Evolutionary conservation across 176 grass and related monocot species (phyloP), one percentile per base, ranked within the genome.

Genomic region (Metroxylon sagu): DNA sequence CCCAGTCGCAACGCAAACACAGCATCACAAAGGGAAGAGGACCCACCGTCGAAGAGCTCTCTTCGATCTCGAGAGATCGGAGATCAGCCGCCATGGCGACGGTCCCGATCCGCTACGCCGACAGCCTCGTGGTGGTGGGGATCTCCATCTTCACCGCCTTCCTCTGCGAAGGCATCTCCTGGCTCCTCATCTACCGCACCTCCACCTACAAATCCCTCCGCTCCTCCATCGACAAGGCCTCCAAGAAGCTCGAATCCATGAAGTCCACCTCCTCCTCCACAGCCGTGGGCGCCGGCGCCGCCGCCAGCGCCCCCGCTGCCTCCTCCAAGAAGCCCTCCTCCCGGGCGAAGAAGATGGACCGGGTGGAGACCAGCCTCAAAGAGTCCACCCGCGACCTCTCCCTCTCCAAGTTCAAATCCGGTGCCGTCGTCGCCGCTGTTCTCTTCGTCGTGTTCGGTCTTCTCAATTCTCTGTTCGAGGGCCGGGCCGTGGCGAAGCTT

Each of bases 111-210:
- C 85, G 77, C 65, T 92, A 98, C 81, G 76, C 53, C 31, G 94
- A 98, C 66, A 80, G 73, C 76, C 67, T 98, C 50, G 75, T 76
- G 52, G 82, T 98, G 73, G 73, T 98, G 53, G 82, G 64, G 21
- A 93, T 92, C 73, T 98, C 88, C 48, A 67, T 76, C 55, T 74
- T 65, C 60, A 93, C 88, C 19, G 82, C 88, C 51, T 79, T 98
- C 58, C 76, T 92, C 57, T 98, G 88, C 76, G 94, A 98, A 80
- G 84, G 79, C 43, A 98, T 98, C 72, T 98, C 88, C 27, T 89
- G 94, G 94, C 62, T 98, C 18, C 80, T 98, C 64, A 98, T 98
- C 88, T 98, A 98, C 80, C 88, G 94, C 76, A 98, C 94, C 64
- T 54, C 84, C 58, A 85, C 82, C 66, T 98, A 93, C 88, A 93